Percentiles rank a stretch among this genome's conserved stretches.
phyloP scores from a whole-genome alignment of 371 early-diverging fungal genomes.

The Mucor irregularis region DNA sequence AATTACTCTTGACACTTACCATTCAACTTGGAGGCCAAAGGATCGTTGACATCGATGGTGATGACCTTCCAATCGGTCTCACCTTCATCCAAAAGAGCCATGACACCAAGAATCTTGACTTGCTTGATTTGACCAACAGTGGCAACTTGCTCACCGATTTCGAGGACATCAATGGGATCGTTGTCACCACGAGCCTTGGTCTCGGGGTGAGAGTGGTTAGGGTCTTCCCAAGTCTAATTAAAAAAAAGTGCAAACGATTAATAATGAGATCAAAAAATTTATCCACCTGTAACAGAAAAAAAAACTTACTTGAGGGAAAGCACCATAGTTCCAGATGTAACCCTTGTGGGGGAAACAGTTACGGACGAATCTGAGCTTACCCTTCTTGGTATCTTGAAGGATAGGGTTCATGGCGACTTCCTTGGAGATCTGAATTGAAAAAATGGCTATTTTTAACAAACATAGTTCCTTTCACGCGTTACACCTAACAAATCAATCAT shows the following conservation, averaged over 20 bases:
- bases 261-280: too few species aligned
- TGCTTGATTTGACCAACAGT: constrained; percentile 93
- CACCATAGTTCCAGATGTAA: constrained; percentile 97
- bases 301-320: constrained; percentile 69
- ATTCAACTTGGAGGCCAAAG: constrained; percentile 85
- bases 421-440: constrained; percentile 67
- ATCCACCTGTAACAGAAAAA: neutral
- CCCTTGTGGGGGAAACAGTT: constrained; percentile 97
- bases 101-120: constrained; percentile 93
- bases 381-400: constrained; percentile 95
- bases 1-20: too few species aligned
- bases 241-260: too few species aligned
- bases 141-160: constrained; percentile 89
- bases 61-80: constrained; percentile 99
- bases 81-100: constrained; percentile 95
- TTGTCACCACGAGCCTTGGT: constrained; percentile 90
- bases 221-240: constrained; percentile 92
- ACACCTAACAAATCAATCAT: too few species aligned
- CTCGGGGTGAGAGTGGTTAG: constrained; percentile 73
- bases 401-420: constrained; percentile 89
- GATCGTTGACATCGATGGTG: constrained; percentile 91
- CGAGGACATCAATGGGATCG: constrained; percentile 96
- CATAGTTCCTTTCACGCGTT: too few species aligned
- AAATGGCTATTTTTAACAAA: neutral
- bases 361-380: constrained; percentile 87